Evolutionary conservation across 176 grass and related monocot species (phyloP), one percentile per base, ranked within the genome.

Genomic region (Raddia guianensis): DNA sequence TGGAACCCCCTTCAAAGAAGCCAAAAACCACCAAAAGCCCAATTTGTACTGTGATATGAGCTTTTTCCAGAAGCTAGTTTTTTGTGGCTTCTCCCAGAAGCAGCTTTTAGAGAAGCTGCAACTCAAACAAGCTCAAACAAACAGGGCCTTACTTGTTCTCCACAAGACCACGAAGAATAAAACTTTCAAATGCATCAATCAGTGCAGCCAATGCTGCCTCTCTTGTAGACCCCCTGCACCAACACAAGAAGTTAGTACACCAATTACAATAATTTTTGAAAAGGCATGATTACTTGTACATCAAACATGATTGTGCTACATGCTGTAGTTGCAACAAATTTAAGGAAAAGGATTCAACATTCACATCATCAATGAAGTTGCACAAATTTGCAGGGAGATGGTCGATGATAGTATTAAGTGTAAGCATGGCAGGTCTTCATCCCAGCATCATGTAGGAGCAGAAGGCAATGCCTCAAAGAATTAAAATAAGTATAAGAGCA

Each of bases 131-230:
- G n/a, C n/a, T n/a, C n/a, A n/a, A n/a, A n/a, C n/a, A n/a, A n/a
- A n/a, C n/a, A n/a, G n/a, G n/a, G n/a, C n/a, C n/a, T n/a, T 83
- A 97, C 94, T 93, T 99, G 79, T 93, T 91, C 63, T 93, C 93
- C 51, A 95, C 74, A 86, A 91, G 88, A 45, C 71, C 57, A 42
- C 80, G 73, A 57, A 95, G 90, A 76, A 95, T 82, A 79, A 87
- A 90, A 70, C 82, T 87, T 88, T 95, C 96, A 63, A 99, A 95
- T 47, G 96, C 88, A 61, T 95, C 90, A 56, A 90, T 86, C 42
- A 99, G 89, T 54, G 82, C 62, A 34, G 63, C 64, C 79, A 95
- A 82, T 5, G 96, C 82, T 9, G 20, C 73, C 56, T 99, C 92
- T 87, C 96, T 91, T 20, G 86, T 91, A 45, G 92, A 90, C 19